Evolutionary conservation across 306 rosid species (phyloP), one percentile per base, ranked within the genome.

Genomic region (Prosopis cineraria): DNA sequence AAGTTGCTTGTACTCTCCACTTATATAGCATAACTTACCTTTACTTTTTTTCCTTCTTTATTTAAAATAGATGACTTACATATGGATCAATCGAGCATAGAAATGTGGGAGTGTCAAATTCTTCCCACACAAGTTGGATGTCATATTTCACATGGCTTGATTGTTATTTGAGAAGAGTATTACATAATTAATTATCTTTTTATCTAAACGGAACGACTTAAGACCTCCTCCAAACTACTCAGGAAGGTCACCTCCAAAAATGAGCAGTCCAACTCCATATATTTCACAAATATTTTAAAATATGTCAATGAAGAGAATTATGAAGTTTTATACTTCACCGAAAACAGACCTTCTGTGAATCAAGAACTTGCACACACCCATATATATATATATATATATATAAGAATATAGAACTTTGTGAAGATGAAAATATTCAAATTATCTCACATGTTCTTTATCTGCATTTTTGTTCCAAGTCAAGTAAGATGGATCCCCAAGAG

Each of bases 401-500:
- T 25, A 56, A 24, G 33, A 24, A 56, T 56, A 56, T 1, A 72
- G 43, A 76, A 20, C 69, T 50, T 52, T 44, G 52, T 24, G 27
- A 29, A 76, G 63, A 34, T 65, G 59, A 33, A 41, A 66, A 48
- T 22, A 24, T 60, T 31, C 50, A 39, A 73, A 77, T 77, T 62
- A 69, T 76, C 74, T 79, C 75, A 85, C 44, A 25, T 67, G 8
- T 33, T 30, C 9, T 4, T 72, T 80, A 34, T 75, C 88, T 30
- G 88, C 77, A 75, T 74, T 79, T 83, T 41, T 88, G 87, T 94
- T 94, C 98, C 97, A 92, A 48, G 97, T 89, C 93, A 90, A 85
- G 87, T 88, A 92, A 24, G 97, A 87, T 5, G 97, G 92, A 81
- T 94, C 98, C 45, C 97, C 98, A 71, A 92, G 93, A 74, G 98